These are phyloP conservation scores for Trametes cingulata DNA, from an alignment of 768 basidiomycete species.

Conservation along the genomic window DNA sequence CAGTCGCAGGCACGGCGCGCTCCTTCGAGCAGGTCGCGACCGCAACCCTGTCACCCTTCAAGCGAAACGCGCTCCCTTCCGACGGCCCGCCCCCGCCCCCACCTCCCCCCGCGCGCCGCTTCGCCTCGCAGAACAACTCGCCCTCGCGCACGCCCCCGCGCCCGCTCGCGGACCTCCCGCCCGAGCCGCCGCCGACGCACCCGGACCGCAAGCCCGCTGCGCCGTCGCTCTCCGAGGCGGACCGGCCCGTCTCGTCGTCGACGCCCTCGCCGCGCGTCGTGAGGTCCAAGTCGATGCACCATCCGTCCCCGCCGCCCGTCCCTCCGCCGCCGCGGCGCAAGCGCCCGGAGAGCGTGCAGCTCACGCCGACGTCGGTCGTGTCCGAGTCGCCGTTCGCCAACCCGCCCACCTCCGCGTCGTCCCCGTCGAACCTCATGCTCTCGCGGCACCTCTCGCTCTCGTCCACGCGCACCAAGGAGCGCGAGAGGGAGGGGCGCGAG, in stretches of 20 bases:
- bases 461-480: conserved; percentile 7
- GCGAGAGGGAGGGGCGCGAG: conserved; percentile 18
- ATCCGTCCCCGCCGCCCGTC: conserved; percentile 40
- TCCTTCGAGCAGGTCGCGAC: conserved; percentile 47
- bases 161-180: conserved; percentile 33
- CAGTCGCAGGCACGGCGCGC: conserved; percentile 36
- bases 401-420: conserved; percentile 15
- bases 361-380: conserved; percentile 27
- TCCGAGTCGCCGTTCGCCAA: conserved; percentile 19
- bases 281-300: conserved; percentile 59
- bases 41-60: conserved; percentile 29
- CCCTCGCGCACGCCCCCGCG: conserved; percentile 35
- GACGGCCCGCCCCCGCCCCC: not conserved
- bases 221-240: conserved; percentile 14
- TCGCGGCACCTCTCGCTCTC: conserved; percentile 44
- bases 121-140: conserved; percentile 27
- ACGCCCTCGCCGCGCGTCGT: conserved; percentile 42
- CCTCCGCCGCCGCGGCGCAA: conserved; percentile 49
- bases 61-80: not conserved
- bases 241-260: conserved; percentile 8
- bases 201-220: conserved; percentile 51
- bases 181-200: conserved; percentile 51
- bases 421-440: conserved; percentile 28
- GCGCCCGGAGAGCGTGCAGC: conserved; percentile 67
- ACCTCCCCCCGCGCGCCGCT: conserved; percentile 6